Base-by-base conservation (phyloP, 108 stramenopile genomes). In the Stephanodiscus triporus region DNA sequence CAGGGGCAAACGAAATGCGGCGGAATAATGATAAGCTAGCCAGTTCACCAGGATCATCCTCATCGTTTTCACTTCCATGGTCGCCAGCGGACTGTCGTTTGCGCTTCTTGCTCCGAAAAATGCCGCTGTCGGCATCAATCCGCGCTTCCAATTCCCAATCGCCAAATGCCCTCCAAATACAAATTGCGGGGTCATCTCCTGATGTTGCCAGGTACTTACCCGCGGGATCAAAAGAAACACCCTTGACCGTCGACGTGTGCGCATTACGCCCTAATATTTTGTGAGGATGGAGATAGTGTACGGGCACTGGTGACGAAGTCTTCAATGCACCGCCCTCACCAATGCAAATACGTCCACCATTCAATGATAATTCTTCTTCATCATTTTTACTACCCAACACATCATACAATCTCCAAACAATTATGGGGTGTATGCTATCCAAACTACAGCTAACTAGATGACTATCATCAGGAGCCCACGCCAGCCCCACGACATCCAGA, bases 381-480 rank as follows among this genome's bases (percentile, higher is more conserved):
- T 49, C 61, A 38, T 22, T 50, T 13, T 61, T 40, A 17, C 24
- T 40, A 9, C 16, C 49, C 40, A 73, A 83, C 62, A 88, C 70
- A 76, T 90, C 87, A 48, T 79, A 86, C 49, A 91, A 69, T 34
- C 86, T 90, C 94, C 94, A 95, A 42, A 95, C 91, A 84, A 88
- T 86, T 20, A 93, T 91, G 20, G 94, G 94, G 50, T 92, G 80
- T 37, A 88, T 88, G 45, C 85, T 86, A 72, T 95, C 94, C 45
- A 95, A 80, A 58, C 91, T 92, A 68, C 94, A 95, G 47, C 83
- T 85, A 17, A 93, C 91, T 68, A 95, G 76, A 68, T 93, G 88
- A 54, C 84, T 89, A 77, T 95, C 94, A 66, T 93, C 94, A 6
- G 94, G 94, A 53, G 94, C 89, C 94, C 94, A 95, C 14, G 94